Percentiles rank a stretch among this genome's conserved stretches.
Conservation (phyloP, 257 asterid species). For the Plantago major region DNA sequence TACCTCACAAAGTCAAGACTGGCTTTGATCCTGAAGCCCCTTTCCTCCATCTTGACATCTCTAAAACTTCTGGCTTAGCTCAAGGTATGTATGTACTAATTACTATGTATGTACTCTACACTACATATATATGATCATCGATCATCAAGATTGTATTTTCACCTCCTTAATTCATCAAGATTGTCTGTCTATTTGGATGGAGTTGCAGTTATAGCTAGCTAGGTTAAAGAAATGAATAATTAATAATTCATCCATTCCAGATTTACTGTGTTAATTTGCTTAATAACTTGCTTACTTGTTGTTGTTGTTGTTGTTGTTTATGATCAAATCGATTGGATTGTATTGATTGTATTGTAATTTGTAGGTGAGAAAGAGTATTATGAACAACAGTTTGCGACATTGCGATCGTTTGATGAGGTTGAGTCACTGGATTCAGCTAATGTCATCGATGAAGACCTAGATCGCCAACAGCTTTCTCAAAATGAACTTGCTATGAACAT, state of each 20-base stretch:
- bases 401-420: constrained; percentile 65
- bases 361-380: constrained; percentile 69
- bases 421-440: constrained; percentile 40
- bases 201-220: too few species aligned
- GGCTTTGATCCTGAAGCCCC: constrained; percentile 57
- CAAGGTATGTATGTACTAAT: constrained; percentile 36
- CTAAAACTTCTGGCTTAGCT: constrained; percentile 36
- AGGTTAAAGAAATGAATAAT: too few species aligned
- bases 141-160: too few species aligned
- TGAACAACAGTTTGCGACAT: constrained; percentile 60
- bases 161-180: too few species aligned
- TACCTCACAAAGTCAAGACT: constrained; percentile 52
- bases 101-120: too few species aligned
- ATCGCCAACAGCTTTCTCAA: constrained; percentile 37
- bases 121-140: too few species aligned
- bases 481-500: constrained; percentile 68
- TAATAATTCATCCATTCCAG: too few species aligned
- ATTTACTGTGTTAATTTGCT: too few species aligned
- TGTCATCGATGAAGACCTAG: constrained; percentile 42
- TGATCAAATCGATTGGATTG: too few species aligned
- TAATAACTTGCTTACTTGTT: too few species aligned
- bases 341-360: background rate
- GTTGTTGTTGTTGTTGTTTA: too few species aligned
- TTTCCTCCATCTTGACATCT: constrained; percentile 28
- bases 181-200: too few species aligned